These are phyloP conservation scores for Posidonia australis DNA, from an alignment of 106 monocot species.

Conservation along the genomic window DNA sequence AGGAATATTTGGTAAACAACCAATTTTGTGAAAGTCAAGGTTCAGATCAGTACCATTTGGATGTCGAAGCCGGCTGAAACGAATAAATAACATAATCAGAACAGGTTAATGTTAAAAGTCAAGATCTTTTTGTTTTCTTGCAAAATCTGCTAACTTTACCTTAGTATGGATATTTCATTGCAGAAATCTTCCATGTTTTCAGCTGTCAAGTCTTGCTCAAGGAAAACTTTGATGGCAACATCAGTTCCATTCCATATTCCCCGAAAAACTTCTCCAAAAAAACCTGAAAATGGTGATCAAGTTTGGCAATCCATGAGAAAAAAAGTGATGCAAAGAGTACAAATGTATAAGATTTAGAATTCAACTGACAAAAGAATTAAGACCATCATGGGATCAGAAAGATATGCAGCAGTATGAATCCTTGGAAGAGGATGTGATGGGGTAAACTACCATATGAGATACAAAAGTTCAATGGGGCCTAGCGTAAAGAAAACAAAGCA, in stretches of 20 bases:
- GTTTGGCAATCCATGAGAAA: too few relatives aligned
- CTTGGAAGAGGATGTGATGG: too few relatives aligned
- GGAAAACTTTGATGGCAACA: constrained; percentile 85
- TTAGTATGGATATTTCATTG: constrained; percentile 87
- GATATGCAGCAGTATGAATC: too few relatives aligned
- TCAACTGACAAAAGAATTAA: too few relatives aligned
- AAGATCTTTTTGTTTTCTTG: constrained; percentile 1
- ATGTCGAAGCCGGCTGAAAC: constrained; percentile 87
- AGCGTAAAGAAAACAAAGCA: too few relatives aligned
- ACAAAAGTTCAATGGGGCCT: too few relatives aligned
- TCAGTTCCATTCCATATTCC: constrained; percentile 96
- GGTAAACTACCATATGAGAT: too few relatives aligned
- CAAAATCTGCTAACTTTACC: constrained; percentile 38
- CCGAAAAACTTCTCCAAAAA: constrained; percentile 92
- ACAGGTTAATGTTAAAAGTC: too few relatives aligned
- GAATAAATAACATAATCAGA: constrained; percentile 20
- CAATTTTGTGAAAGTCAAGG: too few relatives aligned
- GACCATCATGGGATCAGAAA: too few relatives aligned
- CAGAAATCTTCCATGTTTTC: constrained; percentile 95
- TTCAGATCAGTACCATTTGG: constrained; percentile 79
- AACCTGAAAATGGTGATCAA: constrained; percentile 49
- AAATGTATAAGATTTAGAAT: neutral
- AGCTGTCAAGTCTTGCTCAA: constrained; percentile 83
- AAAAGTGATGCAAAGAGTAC: too few relatives aligned
- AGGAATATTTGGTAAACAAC: too few relatives aligned